These are phyloP conservation scores for Musa beccarii DNA, from an alignment of 176 grass and related monocot genomes.

Conservation along the genomic window DNA sequence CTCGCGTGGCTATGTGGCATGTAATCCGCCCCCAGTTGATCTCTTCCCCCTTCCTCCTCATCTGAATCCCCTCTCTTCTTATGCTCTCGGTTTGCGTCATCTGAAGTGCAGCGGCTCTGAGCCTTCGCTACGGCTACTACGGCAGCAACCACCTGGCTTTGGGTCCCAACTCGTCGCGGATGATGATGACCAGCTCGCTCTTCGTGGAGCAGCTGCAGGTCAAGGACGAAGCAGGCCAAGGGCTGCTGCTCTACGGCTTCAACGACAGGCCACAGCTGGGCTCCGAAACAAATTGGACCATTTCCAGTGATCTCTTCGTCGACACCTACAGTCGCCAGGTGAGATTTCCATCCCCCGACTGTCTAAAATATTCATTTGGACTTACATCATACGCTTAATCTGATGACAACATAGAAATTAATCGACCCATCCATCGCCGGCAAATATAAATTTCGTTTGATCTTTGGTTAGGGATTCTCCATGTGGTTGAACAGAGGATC, in stretches of 20 bases:
- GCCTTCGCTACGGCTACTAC: constrained; percentile 25
- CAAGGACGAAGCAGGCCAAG: constrained; percentile 13
- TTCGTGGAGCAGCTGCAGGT: constrained; percentile 28
- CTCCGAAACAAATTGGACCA: constrained; percentile 21
- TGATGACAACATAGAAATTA: no score
- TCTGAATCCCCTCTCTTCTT: neutral
- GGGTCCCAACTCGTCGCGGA: constrained; percentile 23
- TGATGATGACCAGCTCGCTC: constrained; percentile 27
- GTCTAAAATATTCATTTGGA: neutral
- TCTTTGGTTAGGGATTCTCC: constrained; percentile 25
- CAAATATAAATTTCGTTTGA: neutral
- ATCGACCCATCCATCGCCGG: no score
- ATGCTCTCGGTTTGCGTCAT: neutral
- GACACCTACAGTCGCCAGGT: constrained; percentile 23
- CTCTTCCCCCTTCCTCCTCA: neutral
- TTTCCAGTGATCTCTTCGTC: constrained; percentile 14
- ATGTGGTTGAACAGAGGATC: constrained; percentile 44
- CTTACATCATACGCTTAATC: neutral
- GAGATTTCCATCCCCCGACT: neutral
- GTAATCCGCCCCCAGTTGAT: neutral
- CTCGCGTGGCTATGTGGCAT: constrained; percentile 28
- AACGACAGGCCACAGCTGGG: constrained; percentile 28
- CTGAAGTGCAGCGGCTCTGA: constrained; percentile 30
- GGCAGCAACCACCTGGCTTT: constrained; percentile 9
- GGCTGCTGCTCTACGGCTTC: constrained; percentile 28